Percentiles rank a stretch among this genome's conserved stretches.
phyloP scores from a whole-genome alignment of 1,284 basidiomycete species.

The Ceratobasidium sp. region DNA sequence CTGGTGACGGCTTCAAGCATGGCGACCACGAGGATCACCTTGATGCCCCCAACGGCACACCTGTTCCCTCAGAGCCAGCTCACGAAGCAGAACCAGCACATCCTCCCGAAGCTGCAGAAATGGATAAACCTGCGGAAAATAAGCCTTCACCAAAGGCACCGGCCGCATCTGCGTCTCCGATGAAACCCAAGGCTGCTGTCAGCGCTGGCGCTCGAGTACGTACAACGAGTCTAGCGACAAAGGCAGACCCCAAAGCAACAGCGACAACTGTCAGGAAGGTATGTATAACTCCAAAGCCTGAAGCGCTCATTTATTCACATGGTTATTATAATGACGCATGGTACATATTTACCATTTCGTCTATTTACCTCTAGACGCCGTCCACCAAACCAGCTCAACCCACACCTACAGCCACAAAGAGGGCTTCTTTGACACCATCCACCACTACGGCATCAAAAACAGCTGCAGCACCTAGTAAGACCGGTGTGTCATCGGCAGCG shows the following conservation, averaged over 20 bases:
- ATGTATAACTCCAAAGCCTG: background rate
- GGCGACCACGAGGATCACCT: conserved; percentile 40
- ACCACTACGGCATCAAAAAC: conserved; percentile 17
- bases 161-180: conserved; percentile 17
- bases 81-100: conserved; percentile 16
- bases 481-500: background rate
- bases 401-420: conserved; percentile 18
- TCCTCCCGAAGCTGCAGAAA: conserved; percentile 18
- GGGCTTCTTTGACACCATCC: conserved; percentile 15
- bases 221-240: conserved; percentile 14
- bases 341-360: conserved; percentile 9
- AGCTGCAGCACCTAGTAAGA: background rate
- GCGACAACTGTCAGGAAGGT: conserved; percentile 33
- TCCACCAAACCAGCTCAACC: conserved; percentile 25
- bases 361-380: conserved; percentile 22
- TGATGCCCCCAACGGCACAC: conserved; percentile 40
- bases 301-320: background rate
- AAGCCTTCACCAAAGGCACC: background rate
- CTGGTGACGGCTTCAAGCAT: conserved; percentile 40
- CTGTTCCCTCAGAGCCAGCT: conserved; percentile 36
- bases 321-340: conserved; percentile 1
- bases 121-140: background rate
- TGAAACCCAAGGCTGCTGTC: conserved; percentile 42
- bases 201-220: conserved; percentile 33
- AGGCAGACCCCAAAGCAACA: conserved; percentile 39